These are phyloP conservation scores for Podila minutissima DNA, from an alignment of 192 early-diverging fungal genomes.

Conservation along the genomic window DNA sequence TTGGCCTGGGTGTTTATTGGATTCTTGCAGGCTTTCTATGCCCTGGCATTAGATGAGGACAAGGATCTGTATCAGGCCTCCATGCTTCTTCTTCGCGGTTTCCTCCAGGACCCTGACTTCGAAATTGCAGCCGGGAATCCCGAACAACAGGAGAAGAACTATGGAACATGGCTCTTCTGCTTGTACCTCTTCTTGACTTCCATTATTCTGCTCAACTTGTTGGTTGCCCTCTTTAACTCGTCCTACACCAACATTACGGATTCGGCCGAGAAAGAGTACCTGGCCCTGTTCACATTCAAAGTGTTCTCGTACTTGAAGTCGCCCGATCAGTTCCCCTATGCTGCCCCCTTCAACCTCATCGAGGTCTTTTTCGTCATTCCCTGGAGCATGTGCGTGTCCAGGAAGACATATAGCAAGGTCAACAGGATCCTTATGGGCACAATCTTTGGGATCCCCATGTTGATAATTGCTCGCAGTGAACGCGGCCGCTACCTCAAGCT, in stretches of 20 bases:
- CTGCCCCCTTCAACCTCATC: slow-evolving; percentile 52
- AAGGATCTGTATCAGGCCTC: slow-evolving; percentile 12
- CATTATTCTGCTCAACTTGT: slow-evolving; percentile 51
- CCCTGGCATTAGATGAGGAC: slow-evolving; percentile 9
- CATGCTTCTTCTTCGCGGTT: slow-evolving; percentile 43
- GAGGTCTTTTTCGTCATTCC: slow-evolving; percentile 54
- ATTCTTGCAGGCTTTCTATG: slow-evolving; percentile 51
- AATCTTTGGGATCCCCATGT: slow-evolving; percentile 26
- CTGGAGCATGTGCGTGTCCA: slow-evolving; percentile 19
- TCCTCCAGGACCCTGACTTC: slow-evolving; percentile 52
- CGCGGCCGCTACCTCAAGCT: slow-evolving; percentile 33
- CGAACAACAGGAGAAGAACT: neutral
- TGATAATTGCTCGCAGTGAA: slow-evolving; percentile 24
- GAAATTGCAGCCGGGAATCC: slow-evolving; percentile 12
- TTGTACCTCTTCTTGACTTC: slow-evolving; percentile 51
- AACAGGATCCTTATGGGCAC: slow-evolving; percentile 27
- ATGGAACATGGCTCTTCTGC: slow-evolving; percentile 42
- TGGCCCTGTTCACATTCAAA: slow-evolving; percentile 51
- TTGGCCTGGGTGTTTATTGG: slow-evolving; percentile 54
- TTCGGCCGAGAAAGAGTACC: slow-evolving; percentile 46
- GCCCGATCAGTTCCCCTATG: slow-evolving; percentile 50
- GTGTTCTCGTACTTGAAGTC: slow-evolving; percentile 53
- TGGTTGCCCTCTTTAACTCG: slow-evolving; percentile 56
- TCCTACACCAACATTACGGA: slow-evolving; percentile 55
- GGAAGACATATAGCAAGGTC: slow-evolving; percentile 10